A percentile compares a stretch with the other conserved stretches of the same genome.
phyloP scores from a whole-genome alignment of 345 rosid genomes.

The Eucalyptus erythrocorys region DNA sequence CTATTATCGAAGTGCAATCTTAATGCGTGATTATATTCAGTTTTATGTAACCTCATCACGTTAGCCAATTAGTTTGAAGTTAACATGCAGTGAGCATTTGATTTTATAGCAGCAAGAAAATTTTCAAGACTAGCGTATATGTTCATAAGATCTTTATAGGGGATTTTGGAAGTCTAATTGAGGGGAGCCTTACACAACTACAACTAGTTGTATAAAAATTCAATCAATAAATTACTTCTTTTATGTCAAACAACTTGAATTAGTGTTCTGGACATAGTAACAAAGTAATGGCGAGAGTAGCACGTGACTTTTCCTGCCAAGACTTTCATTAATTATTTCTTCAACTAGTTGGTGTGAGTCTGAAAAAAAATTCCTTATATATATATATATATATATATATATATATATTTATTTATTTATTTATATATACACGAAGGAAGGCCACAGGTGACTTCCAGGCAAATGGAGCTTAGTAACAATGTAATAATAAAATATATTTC shows the following conservation, averaged over 20 bases:
- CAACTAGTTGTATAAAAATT: not conserved
- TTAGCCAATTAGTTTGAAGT: constrained; percentile 27
- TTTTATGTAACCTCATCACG: not conserved
- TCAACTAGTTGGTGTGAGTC: not conserved
- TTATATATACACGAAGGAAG: not conserved
- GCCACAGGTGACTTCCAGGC: too few relatives aligned
- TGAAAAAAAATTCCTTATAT: too few relatives aligned
- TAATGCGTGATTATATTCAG: not conserved
- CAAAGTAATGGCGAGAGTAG: not conserved
- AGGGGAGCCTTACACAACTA: not conserved
- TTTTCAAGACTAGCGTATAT: too few relatives aligned
- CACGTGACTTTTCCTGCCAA: not conserved
- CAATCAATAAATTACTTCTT: not conserved
- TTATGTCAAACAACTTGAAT: not conserved
- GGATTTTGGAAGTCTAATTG: not conserved
- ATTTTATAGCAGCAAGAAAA: too few relatives aligned
- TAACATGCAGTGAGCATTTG: too few relatives aligned
- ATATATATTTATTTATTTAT: too few relatives aligned
- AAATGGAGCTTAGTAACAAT: too few relatives aligned
- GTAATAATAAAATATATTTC: too few relatives aligned
- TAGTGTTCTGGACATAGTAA: not conserved
- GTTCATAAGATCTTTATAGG: too few relatives aligned
- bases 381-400: too few relatives aligned
- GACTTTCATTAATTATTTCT: not conserved
- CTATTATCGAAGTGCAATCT: not conserved